A percentile compares a stretch with the other conserved stretches of the same genome.
Evolutionary conservation across 2,329 filamentous ascomycete species (phyloP).

Genomic region (Tolypocladium paradoxum): DNA sequence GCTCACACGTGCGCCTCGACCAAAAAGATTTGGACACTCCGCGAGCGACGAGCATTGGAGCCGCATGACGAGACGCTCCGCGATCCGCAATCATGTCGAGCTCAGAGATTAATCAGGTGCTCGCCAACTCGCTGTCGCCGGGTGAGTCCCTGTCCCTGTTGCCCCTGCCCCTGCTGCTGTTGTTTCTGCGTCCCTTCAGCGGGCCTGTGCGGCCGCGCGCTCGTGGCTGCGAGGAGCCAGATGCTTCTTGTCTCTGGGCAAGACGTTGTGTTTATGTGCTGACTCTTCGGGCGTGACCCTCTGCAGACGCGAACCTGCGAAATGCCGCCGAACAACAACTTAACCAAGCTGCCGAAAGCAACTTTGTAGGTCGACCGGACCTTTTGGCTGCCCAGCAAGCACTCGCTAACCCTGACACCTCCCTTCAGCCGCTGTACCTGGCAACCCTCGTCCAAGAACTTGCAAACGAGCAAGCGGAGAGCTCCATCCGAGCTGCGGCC

Average conservation of each 20-base stretch:
- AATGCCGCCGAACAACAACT: slow-evolving; percentile 91
- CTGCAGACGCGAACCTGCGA: slow-evolving; percentile 75
- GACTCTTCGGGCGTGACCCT: slow-evolving; percentile 15
- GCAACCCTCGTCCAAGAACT: slow-evolving; percentile 87
- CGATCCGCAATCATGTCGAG: slow-evolving; percentile 47
- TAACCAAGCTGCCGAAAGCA: slow-evolving; percentile 78
- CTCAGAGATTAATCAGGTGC: slow-evolving; percentile 95
- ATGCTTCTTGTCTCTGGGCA: not conserved
- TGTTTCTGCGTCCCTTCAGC: not conserved
- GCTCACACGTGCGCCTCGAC: slow-evolving; percentile 19
- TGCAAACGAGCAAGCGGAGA: slow-evolving; percentile 75
- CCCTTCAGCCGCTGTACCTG: slow-evolving; percentile 72
- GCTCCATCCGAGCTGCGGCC: slow-evolving; percentile 83
- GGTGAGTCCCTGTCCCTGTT: slow-evolving; percentile 46
- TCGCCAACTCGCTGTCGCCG: slow-evolving; percentile 90
- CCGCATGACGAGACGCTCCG: slow-evolving; percentile 26
- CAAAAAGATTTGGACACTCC: slow-evolving; percentile 4
- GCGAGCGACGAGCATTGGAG: slow-evolving; percentile 13
- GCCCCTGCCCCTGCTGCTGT: slow-evolving; percentile 3
- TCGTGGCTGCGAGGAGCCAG: not conserved
- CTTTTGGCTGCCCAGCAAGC: slow-evolving; percentile 4
- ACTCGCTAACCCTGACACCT: slow-evolving; percentile 14
- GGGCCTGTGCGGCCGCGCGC: not conserved
- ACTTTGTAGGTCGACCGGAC: slow-evolving; percentile 62
- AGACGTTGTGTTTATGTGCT: slow-evolving; percentile 10